Evolutionary conservation across 176 grass and related monocot species (phyloP).

Genomic region (Musa acuminata): DNA sequence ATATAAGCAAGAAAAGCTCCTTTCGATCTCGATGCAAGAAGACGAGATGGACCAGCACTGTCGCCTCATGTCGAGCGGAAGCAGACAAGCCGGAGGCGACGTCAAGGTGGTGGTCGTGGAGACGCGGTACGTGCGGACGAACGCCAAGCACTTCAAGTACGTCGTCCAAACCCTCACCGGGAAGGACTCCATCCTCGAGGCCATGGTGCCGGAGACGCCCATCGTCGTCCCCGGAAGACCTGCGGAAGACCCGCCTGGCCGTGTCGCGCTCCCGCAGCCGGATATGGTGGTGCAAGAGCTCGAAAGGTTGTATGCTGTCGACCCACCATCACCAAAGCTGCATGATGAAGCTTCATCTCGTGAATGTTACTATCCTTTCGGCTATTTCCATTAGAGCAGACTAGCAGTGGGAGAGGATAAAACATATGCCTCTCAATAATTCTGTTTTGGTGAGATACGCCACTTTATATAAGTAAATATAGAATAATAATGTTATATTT

Average conservation of each 20-base stretch:
- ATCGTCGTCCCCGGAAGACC: not conserved
- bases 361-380: not conserved
- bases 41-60: no score
- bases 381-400: not conserved
- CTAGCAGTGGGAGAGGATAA: not conserved
- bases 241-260: not conserved
- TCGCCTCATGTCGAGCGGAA: not conserved
- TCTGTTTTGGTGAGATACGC: not conserved
- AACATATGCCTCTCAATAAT: not conserved
- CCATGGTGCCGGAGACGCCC: conserved; percentile 5
- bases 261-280: not conserved
- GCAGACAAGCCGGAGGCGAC: not conserved
- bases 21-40: no score
- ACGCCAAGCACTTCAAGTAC: conserved; percentile 8
- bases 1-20: no score
- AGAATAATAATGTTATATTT: no score
- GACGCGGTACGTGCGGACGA: conserved; percentile 8
- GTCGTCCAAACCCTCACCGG: conserved; percentile 19
- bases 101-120: conserved; percentile 16
- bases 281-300: no score
- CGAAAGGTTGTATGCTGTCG: no score
- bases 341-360: no score
- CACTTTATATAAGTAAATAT: not conserved
- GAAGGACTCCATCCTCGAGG: not conserved
- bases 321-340: no score